Evolutionary conservation across 2,329 filamentous ascomycete genomes (phyloP).

Genomic region (Ophiostoma australiae): DNA sequence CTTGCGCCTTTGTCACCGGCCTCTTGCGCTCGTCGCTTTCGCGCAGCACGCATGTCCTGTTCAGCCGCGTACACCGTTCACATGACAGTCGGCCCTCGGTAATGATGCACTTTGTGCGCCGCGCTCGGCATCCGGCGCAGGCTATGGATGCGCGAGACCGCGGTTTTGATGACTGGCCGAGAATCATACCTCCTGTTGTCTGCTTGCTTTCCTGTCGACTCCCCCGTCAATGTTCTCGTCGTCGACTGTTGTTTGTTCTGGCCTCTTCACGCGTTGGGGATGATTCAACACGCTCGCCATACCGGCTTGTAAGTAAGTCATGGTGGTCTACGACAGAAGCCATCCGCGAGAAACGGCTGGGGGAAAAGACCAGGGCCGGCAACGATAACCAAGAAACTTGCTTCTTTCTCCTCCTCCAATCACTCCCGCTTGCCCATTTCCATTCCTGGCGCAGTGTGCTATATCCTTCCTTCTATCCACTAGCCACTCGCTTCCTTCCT

Average conservation of each 20-base stretch:
- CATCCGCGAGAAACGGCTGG: neutral
- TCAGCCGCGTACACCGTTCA: constrained; percentile 21
- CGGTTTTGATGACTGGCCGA: constrained; percentile 22
- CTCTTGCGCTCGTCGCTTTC: constrained; percentile 24
- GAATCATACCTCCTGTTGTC: constrained; percentile 12
- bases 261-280: neutral
- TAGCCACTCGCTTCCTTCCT: too few relatives aligned
- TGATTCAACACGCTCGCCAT: neutral
- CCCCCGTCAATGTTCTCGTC: neutral
- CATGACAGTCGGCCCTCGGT: constrained; percentile 20
- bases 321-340: neutral
- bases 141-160: constrained; percentile 24
- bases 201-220: neutral
- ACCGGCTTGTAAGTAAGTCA: too few relatives aligned
- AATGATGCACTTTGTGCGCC: constrained; percentile 25
- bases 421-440: too few relatives aligned
- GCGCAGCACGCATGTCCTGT: constrained; percentile 21
- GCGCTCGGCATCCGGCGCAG: constrained; percentile 23
- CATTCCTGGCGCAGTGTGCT: neutral
- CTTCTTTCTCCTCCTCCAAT: neutral
- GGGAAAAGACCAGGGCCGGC: neutral
- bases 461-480: neutral
- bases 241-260: neutral
- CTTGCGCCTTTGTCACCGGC: constrained; percentile 24
- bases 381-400: neutral